Evolutionary conservation across 495 filamentous ascomycete genomes (phyloP), one percentile per base, ranked within the genome.

Genomic region (Evernia prunastri): DNA sequence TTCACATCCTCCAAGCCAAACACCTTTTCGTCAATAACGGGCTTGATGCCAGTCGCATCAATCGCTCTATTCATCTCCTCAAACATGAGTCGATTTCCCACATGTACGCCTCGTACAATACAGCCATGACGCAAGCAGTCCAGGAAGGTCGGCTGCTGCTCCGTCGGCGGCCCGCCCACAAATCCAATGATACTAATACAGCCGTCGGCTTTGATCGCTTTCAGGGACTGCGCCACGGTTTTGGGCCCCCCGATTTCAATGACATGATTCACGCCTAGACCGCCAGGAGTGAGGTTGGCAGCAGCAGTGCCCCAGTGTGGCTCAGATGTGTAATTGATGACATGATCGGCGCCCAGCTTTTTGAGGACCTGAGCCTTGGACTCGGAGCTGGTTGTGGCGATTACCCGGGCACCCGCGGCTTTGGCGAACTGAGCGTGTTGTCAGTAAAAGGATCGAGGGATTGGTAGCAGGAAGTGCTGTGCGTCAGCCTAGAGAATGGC

Each of bases 321-420:
- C 53, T 86, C 80, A 31, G 81, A 81, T 66, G 80, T 84, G 75
- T 92, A 92, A 78, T 92, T 91, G 63, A 92, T 78, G 57, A 91
- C 76, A 63, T 90, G 85, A 72, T 91, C 85, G 5, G 89, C 89
- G 56, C 88, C 89, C 15, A 91, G 79, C 66, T 85, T 74, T 75
- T 87, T 89, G 63, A 92, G 76, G 35, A 75, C 76, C 58, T 87
- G 79, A 15, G 72, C 85, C 76, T 94, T 92, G 23, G 76, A 74
- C 0, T 78, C 77, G 1, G 83, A 84, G 0, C 87, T 90, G 0
- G 89, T 92, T 0, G 89, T 93, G 0, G 89, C 85, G 62, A 96
- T 92, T 35, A 92, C 88, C 12, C 66, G 84, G 5, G 90, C 90
- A 40, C 90, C 89, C 11, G 87, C 88, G 0, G 89, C 88, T 74